phyloP scores from a whole-genome alignment of 2,329 filamentous ascomycete species.

The Ophiostoma montium region DNA sequence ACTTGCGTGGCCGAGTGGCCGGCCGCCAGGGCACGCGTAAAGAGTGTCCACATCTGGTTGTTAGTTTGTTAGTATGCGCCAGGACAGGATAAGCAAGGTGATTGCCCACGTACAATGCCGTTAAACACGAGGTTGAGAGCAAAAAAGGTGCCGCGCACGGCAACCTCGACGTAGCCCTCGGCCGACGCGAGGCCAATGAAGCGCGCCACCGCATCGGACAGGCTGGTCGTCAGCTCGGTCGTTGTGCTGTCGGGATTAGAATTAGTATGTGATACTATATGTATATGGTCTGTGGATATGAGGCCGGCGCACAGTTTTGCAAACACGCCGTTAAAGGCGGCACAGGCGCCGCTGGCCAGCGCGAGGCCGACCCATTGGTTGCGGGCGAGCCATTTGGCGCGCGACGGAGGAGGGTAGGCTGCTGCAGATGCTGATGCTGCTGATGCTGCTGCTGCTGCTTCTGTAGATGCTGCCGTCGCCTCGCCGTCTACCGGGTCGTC shows the following conservation, averaged over 20 bases:
- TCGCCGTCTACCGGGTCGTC: too few species aligned
- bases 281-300: background rate
- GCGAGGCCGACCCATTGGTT: slow-evolving; percentile 54
- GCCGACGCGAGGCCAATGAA: slow-evolving; percentile 28
- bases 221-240: slow-evolving; percentile 35
- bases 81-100: background rate
- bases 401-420: background rate
- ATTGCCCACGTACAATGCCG: slow-evolving; percentile 38
- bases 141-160: slow-evolving; percentile 52
- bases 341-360: slow-evolving; percentile 60
- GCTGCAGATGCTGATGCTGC: background rate
- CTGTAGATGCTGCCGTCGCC: too few species aligned
- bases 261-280: background rate
- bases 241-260: slow-evolving; percentile 30
- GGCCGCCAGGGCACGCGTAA: slow-evolving; percentile 61
- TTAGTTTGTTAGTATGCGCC: background rate
- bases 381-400: slow-evolving; percentile 15
- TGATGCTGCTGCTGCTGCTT: too few species aligned
- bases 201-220: slow-evolving; percentile 31
- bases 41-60: slow-evolving; percentile 63
- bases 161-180: slow-evolving; percentile 31
- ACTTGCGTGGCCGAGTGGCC: slow-evolving; percentile 67
- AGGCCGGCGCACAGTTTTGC: slow-evolving; percentile 55
- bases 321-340: slow-evolving; percentile 70
- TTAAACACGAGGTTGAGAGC: slow-evolving; percentile 62